These are phyloP conservation scores for Tylopilus balloui DNA, from an alignment of 768 basidiomycete genomes.

Conservation along the genomic window DNA sequence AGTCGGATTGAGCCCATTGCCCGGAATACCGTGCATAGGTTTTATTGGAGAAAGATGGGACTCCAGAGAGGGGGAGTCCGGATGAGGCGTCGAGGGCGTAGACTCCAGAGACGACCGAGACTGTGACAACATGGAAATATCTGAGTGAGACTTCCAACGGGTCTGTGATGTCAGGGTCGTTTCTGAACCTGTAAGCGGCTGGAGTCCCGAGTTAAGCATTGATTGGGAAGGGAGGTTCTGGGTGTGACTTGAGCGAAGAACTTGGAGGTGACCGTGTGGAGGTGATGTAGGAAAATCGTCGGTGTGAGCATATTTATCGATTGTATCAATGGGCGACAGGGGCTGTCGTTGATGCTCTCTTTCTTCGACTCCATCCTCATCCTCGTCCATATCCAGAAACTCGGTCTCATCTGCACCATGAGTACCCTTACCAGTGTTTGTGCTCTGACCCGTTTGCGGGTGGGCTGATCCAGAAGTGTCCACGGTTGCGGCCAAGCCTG, in stretches of 20 bases:
- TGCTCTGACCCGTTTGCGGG: background rate
- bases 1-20: slow-evolving; percentile 33
- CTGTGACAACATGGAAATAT: slow-evolving; percentile 20
- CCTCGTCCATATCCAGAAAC: slow-evolving; percentile 59
- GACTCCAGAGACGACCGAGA: slow-evolving; percentile 24
- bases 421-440: slow-evolving; percentile 1
- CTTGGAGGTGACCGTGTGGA: slow-evolving; percentile 23
- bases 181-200: slow-evolving; percentile 17
- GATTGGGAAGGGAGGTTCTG: slow-evolving; percentile 13
- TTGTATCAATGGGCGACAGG: slow-evolving; percentile 6
- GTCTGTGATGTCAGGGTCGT: slow-evolving; percentile 17
- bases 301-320: slow-evolving; percentile 35
- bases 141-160: slow-evolving; percentile 21
- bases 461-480: background rate
- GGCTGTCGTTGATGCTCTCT: slow-evolving; percentile 9
- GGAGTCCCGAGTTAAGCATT: slow-evolving; percentile 12
- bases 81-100: slow-evolving; percentile 12
- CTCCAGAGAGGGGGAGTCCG: slow-evolving; percentile 29
- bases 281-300: slow-evolving; percentile 54
- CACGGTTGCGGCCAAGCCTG: slow-evolving; percentile 21
- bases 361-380: slow-evolving; percentile 27
- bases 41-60: slow-evolving; percentile 29
- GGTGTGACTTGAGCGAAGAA: slow-evolving; percentile 2
- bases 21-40: slow-evolving; percentile 16
- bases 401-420: slow-evolving; percentile 39